phyloP scores from a whole-genome alignment of 805 yeast species.

The Candida vaughaniae region DNA sequence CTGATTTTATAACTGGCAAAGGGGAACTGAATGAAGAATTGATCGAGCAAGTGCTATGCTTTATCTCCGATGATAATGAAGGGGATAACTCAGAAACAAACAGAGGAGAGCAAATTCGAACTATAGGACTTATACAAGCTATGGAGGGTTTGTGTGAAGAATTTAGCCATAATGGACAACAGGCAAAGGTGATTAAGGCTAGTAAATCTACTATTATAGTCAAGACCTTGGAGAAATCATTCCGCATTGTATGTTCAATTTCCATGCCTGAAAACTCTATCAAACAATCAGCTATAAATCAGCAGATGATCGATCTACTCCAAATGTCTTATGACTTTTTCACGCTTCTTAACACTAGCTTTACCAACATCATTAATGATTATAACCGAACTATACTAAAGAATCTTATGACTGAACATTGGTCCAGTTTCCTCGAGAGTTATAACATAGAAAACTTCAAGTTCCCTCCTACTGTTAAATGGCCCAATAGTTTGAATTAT shows the following conservation, averaged over 20 bases:
- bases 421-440: slow-evolving; percentile 27
- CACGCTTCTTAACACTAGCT: slow-evolving; percentile 26
- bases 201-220: slow-evolving; percentile 26
- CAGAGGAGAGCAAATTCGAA: slow-evolving; percentile 25
- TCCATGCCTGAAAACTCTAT: slow-evolving; percentile 15
- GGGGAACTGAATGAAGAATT: slow-evolving; percentile 31
- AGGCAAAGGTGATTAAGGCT: slow-evolving; percentile 20
- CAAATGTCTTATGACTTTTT: slow-evolving; percentile 23
- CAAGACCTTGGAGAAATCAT: slow-evolving; percentile 23
- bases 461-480: slow-evolving; percentile 23
- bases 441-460: slow-evolving; percentile 23
- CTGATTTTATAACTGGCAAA: slow-evolving; percentile 21
- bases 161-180: slow-evolving; percentile 15
- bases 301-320: slow-evolving; percentile 26
- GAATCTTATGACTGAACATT: slow-evolving; percentile 21
- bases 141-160: slow-evolving; percentile 28
- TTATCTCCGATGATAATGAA: slow-evolving; percentile 17
- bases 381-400: slow-evolving; percentile 18
- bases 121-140: slow-evolving; percentile 38
- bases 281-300: slow-evolving; percentile 19
- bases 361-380: slow-evolving; percentile 15
- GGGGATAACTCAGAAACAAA: slow-evolving; percentile 9
- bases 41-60: slow-evolving; percentile 32
- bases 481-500: slow-evolving; percentile 38
- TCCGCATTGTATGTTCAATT: slow-evolving; percentile 27